A percentile compares a stretch with the other conserved stretches of the same genome.
phyloP scores from a whole-genome alignment of 1,284 basidiomycete species.

The Cryptococcus sp. region DNA sequence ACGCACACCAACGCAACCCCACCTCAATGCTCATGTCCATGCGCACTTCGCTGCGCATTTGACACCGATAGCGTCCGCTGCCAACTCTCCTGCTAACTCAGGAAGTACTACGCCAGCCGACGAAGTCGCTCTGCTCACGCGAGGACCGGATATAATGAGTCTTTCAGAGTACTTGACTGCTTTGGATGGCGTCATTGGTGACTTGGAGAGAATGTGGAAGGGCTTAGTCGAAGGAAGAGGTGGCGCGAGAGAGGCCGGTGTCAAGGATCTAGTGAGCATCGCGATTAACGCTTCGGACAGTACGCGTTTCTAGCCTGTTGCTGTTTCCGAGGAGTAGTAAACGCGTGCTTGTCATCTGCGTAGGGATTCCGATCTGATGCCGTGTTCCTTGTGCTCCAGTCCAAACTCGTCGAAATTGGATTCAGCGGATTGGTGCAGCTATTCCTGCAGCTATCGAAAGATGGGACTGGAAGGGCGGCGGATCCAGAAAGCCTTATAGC shows the following conservation, averaged over 20 bases:
- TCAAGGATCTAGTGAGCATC: constrained; percentile 43
- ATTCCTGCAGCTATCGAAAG: constrained; percentile 37
- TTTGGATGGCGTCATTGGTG: constrained; percentile 42
- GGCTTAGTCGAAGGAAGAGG: constrained; percentile 45
- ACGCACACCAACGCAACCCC: background rate
- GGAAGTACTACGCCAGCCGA: constrained; percentile 31
- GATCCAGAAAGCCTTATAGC: constrained; percentile 32
- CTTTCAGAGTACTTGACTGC: constrained; percentile 45
- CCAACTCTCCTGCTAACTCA: constrained; percentile 21
- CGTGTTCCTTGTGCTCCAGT: constrained; percentile 17
- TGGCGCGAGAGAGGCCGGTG: constrained; percentile 44
- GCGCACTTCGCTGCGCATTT: constrained; percentile 4
- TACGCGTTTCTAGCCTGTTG: background rate
- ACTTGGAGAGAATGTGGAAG: constrained; percentile 50
- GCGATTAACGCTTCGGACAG: background rate
- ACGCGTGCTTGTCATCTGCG: background rate
- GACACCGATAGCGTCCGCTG: constrained; percentile 26
- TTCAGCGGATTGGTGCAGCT: constrained; percentile 38
- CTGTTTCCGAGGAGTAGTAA: background rate
- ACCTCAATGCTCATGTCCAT: background rate
- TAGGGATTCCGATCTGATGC: background rate
- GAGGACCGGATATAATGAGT: constrained; percentile 46
- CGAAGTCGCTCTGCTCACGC: constrained; percentile 37
- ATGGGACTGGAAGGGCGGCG: constrained; percentile 28
- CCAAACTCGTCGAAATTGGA: constrained; percentile 44